phyloP scores from a whole-genome alignment of 768 basidiomycete species.

The Lactifluus piperatus region DNA sequence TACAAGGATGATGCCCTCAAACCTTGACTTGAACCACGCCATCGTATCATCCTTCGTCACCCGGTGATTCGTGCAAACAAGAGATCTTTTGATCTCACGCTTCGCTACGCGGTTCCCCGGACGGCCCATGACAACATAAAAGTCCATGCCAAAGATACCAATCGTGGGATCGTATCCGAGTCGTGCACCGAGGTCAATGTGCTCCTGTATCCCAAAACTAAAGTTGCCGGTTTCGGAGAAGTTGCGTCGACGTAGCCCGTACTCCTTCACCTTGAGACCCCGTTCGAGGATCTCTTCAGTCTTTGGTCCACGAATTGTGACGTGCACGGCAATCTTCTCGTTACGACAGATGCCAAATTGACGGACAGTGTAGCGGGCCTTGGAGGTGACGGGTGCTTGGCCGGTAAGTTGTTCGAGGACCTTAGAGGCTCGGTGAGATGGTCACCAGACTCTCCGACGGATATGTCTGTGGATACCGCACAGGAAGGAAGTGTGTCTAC shows the following conservation, averaged over 20 bases:
- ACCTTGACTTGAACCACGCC: conserved; percentile 99
- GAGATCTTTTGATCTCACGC: conserved; percentile 82
- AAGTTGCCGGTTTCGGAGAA: conserved; percentile 99
- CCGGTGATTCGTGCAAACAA: conserved; percentile 80
- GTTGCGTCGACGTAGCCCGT: conserved; percentile 94
- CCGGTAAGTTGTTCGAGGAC: conserved; percentile 8
- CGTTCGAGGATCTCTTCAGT: conserved; percentile 9
- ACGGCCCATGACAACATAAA: conserved; percentile 3
- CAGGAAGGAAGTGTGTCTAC: conserved; percentile 89
- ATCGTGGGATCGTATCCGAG: conserved; percentile 6
- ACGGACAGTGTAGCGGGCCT: conserved; percentile 99
- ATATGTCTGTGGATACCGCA: conserved; percentile 76
- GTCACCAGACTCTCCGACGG: conserved; percentile 68
- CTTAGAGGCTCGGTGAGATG: conserved; percentile 8
- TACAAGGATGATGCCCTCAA: conserved; percentile 95
- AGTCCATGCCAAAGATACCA: conserved; percentile 11
- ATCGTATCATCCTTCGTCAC: conserved; percentile 40
- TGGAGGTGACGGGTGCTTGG: conserved; percentile 53
- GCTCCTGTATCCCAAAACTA: conserved; percentile 63
- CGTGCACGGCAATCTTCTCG: conserved; percentile 92
- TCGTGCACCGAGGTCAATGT: conserved; percentile 7
- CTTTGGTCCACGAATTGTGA: conserved; percentile 6
- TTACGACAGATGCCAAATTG: conserved; percentile 99
- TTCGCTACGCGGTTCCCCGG: conserved; percentile 47
- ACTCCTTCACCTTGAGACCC: conserved; percentile 94